phyloP scores from a whole-genome alignment of 495 filamentous ascomycete species.

The Aspergillus diversus region DNA sequence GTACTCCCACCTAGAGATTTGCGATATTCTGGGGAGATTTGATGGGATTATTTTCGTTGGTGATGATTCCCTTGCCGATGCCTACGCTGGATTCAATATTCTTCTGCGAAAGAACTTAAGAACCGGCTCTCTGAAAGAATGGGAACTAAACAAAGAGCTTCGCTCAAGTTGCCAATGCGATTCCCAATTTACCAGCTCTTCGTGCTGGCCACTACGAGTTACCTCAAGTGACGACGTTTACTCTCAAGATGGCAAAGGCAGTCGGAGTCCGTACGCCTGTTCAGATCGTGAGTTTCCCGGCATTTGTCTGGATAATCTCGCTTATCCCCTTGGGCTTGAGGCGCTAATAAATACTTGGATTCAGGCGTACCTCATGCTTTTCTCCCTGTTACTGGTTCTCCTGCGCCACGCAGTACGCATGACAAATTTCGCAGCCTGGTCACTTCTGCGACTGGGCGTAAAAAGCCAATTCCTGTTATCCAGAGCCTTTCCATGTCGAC shows the following conservation, averaged over 20 bases:
- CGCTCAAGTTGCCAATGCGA: constrained; percentile 43
- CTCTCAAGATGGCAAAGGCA: constrained; percentile 18
- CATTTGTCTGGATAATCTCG: neutral
- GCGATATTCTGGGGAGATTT: constrained; percentile 54
- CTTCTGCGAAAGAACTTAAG: constrained; percentile 49
- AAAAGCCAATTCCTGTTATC: constrained; percentile 51
- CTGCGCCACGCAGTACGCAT: constrained; percentile 30
- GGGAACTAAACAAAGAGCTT: constrained; percentile 40
- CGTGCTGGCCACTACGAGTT: constrained; percentile 39
- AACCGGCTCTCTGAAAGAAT: constrained; percentile 46
- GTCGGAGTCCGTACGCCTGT: constrained; percentile 28
- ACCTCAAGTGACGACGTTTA: constrained; percentile 38
- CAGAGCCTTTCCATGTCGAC: constrained; percentile 44
- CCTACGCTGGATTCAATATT: constrained; percentile 54
- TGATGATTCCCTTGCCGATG: constrained; percentile 44
- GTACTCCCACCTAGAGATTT: constrained; percentile 49
- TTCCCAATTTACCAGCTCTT: constrained; percentile 41
- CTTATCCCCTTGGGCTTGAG: neutral
- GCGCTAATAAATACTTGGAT: constrained; percentile 12
- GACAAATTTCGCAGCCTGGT: constrained; percentile 34
- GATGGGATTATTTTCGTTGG: constrained; percentile 50
- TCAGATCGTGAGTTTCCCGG: constrained; percentile 23
- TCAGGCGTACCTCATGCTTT: constrained; percentile 47
- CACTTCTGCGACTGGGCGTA: constrained; percentile 25
- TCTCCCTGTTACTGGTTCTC: constrained; percentile 38